A percentile compares a stretch with the other conserved stretches of the same genome.
Conservation (phyloP, 2,329 filamentous ascomycete species). For the Hymenoscyphus occultus region DNA sequence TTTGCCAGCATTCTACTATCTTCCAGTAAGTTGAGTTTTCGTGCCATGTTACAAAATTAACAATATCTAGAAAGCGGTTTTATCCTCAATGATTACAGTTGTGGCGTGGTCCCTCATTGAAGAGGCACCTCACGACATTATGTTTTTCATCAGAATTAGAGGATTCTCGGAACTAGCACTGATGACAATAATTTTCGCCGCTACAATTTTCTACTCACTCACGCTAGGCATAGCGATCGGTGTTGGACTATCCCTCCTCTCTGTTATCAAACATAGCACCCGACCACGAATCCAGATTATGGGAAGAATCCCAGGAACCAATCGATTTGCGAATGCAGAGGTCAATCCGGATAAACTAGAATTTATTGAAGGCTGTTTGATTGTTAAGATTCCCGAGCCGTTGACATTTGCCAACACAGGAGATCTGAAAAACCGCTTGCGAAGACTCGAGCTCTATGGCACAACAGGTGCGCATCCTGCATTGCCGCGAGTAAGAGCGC, state of each 20-base stretch:
- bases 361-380: conserved; percentile 86
- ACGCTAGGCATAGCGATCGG: conserved; percentile 91
- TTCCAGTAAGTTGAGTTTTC: conserved; percentile 65
- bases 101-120: conserved; percentile 94
- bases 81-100: conserved; percentile 91
- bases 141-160: conserved; percentile 81
- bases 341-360: conserved; percentile 71
- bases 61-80: conserved; percentile 74
- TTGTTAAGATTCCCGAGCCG: conserved; percentile 96
- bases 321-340: conserved; percentile 83
- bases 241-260: conserved; percentile 83
- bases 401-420: conserved; percentile 97
- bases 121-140: conserved; percentile 88
- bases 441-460: conserved; percentile 87
- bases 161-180: conserved; percentile 83
- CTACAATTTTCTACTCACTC: conserved; percentile 93
- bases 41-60: conserved; percentile 22
- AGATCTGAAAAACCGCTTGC: conserved; percentile 78
- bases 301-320: conserved; percentile 79
- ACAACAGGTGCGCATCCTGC: conserved; percentile 81
- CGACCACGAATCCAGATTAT: conserved; percentile 94
- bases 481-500: conserved; percentile 70
- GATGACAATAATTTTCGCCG: conserved; percentile 85
- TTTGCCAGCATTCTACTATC: conserved; percentile 88
- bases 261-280: conserved; percentile 86